A percentile compares a stretch with the other conserved stretches of the same genome.
phyloP scores from a whole-genome alignment of 306 rosid species.

The Quercus wislizeni region DNA sequence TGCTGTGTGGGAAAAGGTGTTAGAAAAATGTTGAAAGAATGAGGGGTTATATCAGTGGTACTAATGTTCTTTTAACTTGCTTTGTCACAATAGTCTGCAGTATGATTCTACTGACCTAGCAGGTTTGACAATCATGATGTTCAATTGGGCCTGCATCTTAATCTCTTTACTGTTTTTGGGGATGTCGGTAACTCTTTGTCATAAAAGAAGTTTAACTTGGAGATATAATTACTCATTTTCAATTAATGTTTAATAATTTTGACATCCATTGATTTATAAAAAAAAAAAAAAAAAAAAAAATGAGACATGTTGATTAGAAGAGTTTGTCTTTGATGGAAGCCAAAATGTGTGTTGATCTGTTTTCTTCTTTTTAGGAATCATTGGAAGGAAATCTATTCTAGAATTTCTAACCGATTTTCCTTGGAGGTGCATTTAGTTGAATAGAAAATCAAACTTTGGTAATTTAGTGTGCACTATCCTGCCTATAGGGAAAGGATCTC shows the following conservation, averaged over 20 bases:
- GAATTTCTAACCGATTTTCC: not conserved
- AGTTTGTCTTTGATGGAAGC: not conserved
- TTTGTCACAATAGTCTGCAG: no score
- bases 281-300: no score
- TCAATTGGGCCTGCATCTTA: not conserved
- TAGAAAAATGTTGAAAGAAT: not conserved
- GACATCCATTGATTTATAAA: not conserved
- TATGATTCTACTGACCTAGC: not conserved
- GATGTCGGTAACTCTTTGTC: not conserved
- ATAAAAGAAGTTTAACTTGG: not conserved
- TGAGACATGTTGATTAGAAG: not conserved
- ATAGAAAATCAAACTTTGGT: not conserved
- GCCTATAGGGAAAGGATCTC: not conserved
- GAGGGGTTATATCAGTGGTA: not conserved
- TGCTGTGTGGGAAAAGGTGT: not conserved
- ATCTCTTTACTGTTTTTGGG: not conserved
- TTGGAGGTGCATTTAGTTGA: not conserved
- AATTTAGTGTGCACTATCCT: not conserved
- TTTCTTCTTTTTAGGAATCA: conserved; percentile 3
- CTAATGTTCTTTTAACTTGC: no score
- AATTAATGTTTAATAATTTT: not conserved
- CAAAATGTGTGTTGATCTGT: not conserved
- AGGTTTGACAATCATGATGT: not conserved
- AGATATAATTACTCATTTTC: not conserved
- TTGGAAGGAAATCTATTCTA: not conserved